A percentile compares a stretch with the other conserved stretches of the same genome.
These are phyloP conservation scores for Collybiopsis confluens DNA, from an alignment of 768 basidiomycete genomes.

Conservation along the genomic window DNA sequence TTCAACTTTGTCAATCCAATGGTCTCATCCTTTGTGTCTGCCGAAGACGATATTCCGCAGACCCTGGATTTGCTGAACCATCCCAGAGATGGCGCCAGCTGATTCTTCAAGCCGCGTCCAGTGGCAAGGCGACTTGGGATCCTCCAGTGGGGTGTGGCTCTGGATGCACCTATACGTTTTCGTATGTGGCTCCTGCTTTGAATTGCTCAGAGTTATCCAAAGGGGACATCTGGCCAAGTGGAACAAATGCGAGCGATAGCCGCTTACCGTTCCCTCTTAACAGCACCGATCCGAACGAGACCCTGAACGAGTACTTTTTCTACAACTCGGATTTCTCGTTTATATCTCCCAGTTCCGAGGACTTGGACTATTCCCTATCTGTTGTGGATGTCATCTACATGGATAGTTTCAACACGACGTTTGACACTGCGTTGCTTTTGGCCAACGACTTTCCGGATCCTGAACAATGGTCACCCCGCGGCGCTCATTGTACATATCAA, in stretches of 20 bases:
- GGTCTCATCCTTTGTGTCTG: background rate
- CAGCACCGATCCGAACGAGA: background rate
- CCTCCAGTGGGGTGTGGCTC: background rate
- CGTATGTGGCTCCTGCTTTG: background rate
- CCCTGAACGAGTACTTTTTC: too few species aligned
- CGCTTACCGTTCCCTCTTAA: background rate
- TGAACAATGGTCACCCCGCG: background rate
- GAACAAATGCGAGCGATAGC: background rate
- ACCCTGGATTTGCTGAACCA: background rate
- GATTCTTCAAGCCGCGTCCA: background rate
- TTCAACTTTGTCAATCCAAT: background rate
- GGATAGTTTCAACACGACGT: background rate
- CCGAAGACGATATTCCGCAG: background rate
- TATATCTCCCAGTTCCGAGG: background rate
- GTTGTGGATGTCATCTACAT: background rate
- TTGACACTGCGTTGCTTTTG: background rate
- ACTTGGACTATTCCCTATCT: background rate
- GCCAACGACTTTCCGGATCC: background rate
- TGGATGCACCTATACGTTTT: background rate
- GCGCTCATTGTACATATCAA: conserved; percentile 3
- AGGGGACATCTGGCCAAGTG: background rate
- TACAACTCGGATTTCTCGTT: background rate
- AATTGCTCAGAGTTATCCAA: background rate
- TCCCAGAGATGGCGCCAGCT: background rate
- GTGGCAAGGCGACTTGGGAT: too few species aligned